Evolutionary conservation across 2,329 filamentous ascomycete genomes (phyloP).

Genomic region (Curvularia eragrostidis): DNA sequence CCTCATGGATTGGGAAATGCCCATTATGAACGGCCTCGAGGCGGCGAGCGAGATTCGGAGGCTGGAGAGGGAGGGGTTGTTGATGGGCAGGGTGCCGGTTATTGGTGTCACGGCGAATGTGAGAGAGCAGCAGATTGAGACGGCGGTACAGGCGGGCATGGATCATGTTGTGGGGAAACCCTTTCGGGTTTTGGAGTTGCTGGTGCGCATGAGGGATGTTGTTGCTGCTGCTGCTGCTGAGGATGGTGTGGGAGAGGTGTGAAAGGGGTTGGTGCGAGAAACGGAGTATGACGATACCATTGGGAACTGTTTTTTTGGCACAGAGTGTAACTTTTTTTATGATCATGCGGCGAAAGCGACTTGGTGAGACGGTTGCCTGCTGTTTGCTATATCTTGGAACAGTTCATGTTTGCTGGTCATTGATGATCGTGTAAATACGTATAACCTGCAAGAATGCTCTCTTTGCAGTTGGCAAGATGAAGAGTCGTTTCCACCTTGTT

Average conservation of each 20-base stretch:
- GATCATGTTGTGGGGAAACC: conserved; percentile 76
- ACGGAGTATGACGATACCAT: not conserved
- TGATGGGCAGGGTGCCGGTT: conserved; percentile 35
- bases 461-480: too few species aligned
- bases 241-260: not conserved
- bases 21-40: conserved; percentile 42
- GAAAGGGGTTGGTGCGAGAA: not conserved
- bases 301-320: not conserved
- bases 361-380: not conserved
- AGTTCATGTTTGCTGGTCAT: not conserved
- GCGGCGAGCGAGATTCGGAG: conserved; percentile 38
- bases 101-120: conserved; percentile 49
- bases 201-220: conserved; percentile 29
- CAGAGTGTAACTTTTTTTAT: not conserved
- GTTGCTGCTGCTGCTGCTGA: conserved; percentile 11
- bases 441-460: not conserved
- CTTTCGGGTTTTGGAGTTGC: conserved; percentile 56
- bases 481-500: too few species aligned
- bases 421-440: not conserved
- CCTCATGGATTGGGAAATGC: conserved; percentile 48
- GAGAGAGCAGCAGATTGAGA: conserved; percentile 38
- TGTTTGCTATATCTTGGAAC: not conserved
- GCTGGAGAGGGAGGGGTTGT: conserved; percentile 28
- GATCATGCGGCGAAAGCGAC: not conserved
- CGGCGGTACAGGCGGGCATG: conserved; percentile 43